These are phyloP conservation scores for Paramyrothecium roridum DNA, from an alignment of 2,329 filamentous ascomycete species.

Conservation along the genomic window DNA sequence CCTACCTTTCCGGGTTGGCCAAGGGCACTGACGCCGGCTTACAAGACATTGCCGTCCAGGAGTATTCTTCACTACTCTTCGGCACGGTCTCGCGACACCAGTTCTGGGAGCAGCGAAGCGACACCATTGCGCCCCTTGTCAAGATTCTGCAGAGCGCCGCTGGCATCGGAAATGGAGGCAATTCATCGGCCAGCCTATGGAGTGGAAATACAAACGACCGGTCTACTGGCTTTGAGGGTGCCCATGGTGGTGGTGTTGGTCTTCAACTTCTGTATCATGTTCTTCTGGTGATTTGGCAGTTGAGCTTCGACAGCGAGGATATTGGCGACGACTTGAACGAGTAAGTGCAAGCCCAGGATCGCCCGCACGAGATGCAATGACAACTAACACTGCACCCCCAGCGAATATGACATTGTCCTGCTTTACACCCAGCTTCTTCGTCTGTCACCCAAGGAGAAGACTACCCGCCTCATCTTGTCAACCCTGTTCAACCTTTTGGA, in stretches of 20 bases:
- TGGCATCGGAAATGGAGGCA: constrained; percentile 64
- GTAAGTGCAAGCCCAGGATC: constrained; percentile 46
- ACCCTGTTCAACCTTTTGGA: constrained; percentile 84
- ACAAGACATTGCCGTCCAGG: constrained; percentile 92
- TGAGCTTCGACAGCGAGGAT: constrained; percentile 85
- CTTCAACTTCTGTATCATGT: constrained; percentile 93
- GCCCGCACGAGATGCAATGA: neutral
- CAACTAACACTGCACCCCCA: constrained; percentile 28
- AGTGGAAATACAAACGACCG: constrained; percentile 51
- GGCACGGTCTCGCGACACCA: constrained; percentile 70
- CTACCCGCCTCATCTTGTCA: constrained; percentile 83
- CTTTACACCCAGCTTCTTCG: constrained; percentile 91
- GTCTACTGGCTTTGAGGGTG: constrained; percentile 59
- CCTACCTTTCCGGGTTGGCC: constrained; percentile 79
- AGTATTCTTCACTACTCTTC: constrained; percentile 82
- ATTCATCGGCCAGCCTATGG: constrained; percentile 59
- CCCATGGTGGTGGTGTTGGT: constrained; percentile 76
- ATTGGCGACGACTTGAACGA: constrained; percentile 77
- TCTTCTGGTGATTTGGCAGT: constrained; percentile 89
- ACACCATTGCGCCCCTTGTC: constrained; percentile 79
- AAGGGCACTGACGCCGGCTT: constrained; percentile 84
- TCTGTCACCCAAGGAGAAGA: constrained; percentile 96
- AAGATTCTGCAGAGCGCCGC: constrained; percentile 79
- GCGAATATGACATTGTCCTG: constrained; percentile 88
- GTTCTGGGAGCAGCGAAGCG: constrained; percentile 88